Evolutionary conservation across 495 filamentous ascomycete genomes (phyloP), one percentile per base, ranked within the genome.

Genomic region (Evernia prunastri): DNA sequence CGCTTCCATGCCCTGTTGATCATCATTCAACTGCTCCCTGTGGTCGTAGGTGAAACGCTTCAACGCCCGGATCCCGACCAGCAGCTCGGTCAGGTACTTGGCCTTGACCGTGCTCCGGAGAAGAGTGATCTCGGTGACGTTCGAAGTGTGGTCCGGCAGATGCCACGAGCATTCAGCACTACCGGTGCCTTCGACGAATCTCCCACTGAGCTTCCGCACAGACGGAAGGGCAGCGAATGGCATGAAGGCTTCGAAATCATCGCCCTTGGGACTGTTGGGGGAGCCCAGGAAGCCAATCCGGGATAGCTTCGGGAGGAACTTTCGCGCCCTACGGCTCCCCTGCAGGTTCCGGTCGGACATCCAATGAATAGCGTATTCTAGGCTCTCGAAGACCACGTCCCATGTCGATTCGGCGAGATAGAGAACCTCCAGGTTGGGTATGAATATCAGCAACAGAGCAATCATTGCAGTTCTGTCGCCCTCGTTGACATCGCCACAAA

Each of bases 1-100:
- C 9, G 29, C 11, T 43, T 60, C 42, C n/a, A 27, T 40, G 23
- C 12, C 37, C 0, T 1, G n/a, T n/a, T n/a, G 10, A 18, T 11
- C 6, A 17, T 20, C 1, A 23, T 0, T 1, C 2, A 40, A 6
- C 2, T 29, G 3, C 11, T 25, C 23, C 13, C 23, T 12, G 13
- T 27, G 25, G 5, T 49, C 42, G 40, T 36, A 60, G 27, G 10
- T 49, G 29, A 60, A 60, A n/a, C 58, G 23, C n/a, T 60, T 60
- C 27, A 45, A 35, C 9, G 4, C 27, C 36, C 12, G 15, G 25
- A 37, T 12, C 12, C 31, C 18, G 17, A 10, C 17, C 29, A 60
- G 4, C 7, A 60, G 15, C 0, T 7, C 1, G 1, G 1, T 12
- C 15, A 60, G 17, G 58, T 4, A 2, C 10, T 31, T 0, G 39